phyloP scores from a whole-genome alignment of 129 eudicot genomes.

The Erigeron canadensis region DNA sequence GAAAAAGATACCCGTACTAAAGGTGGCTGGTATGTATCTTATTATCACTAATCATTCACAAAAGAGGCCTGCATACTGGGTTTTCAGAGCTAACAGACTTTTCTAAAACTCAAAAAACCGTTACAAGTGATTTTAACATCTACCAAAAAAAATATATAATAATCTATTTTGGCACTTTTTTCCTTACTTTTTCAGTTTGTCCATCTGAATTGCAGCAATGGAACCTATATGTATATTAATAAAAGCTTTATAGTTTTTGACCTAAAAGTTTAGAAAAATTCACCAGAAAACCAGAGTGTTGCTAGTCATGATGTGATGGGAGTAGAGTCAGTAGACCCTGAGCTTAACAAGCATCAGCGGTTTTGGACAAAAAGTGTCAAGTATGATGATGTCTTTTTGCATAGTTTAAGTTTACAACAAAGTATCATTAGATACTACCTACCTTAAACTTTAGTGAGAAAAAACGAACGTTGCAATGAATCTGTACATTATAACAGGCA shows the following conservation, averaged over 20 bases:
- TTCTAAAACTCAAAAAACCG: too few species aligned
- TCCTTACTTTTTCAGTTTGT: background rate
- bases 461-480: too few species aligned
- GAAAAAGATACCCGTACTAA: conserved; percentile 83
- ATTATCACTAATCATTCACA: background rate
- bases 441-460: too few species aligned
- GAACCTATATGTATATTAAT: background rate
- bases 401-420: background rate
- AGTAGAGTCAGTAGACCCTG: too few species aligned
- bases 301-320: too few species aligned
- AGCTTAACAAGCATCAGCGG: background rate
- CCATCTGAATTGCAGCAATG: background rate
- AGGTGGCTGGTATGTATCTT: conserved; percentile 85
- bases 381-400: background rate
- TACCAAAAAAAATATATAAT: too few species aligned
- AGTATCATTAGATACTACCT: background rate
- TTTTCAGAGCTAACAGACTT: too few species aligned
- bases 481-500: conserved; percentile 53
- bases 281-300: too few species aligned
- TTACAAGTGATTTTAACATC: too few species aligned
- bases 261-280: too few species aligned
- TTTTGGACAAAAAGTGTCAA: background rate
- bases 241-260: background rate
- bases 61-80: too few species aligned
- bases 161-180: background rate